These are phyloP conservation scores for Nicotiana attenuata DNA, from an alignment of 257 asterid species.

Conservation along the genomic window DNA sequence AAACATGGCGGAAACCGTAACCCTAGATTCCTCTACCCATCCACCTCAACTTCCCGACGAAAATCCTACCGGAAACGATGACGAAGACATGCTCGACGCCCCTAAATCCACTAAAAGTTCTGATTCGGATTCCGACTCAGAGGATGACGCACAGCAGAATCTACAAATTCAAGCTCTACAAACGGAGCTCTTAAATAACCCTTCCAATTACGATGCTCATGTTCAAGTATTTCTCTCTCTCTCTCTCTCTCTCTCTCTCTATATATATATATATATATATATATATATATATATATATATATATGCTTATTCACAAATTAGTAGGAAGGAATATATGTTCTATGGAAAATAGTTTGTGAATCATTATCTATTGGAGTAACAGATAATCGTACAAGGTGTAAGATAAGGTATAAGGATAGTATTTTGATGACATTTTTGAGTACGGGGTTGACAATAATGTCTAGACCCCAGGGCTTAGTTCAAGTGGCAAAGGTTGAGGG, in stretches of 20 bases:
- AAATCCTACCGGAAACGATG: conserved; percentile 18
- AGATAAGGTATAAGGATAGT: too few relatives aligned
- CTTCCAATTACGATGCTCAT: conserved; percentile 68
- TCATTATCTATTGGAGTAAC: not conserved
- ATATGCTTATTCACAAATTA: not conserved
- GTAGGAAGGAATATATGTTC: not conserved
- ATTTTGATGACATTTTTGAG: not conserved
- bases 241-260: not conserved
- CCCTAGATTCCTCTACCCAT: conserved; percentile 25
- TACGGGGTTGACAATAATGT: not conserved
- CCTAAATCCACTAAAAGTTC: conserved; percentile 31
- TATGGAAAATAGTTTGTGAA: not conserved
- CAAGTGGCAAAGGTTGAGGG: too few relatives aligned
- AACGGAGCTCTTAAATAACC: conserved; percentile 41
- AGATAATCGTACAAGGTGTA: too few relatives aligned
- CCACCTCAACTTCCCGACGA: conserved; percentile 24
- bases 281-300: not conserved
- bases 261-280: too few relatives aligned
- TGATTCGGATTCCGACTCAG: conserved; percentile 35
- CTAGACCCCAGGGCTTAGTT: too few relatives aligned
- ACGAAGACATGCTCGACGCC: conserved; percentile 49
- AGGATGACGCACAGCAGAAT: conserved; percentile 58
- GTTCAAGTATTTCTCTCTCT: conserved; percentile 48
- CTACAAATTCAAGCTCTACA: conserved; percentile 63
- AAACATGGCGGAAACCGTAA: conserved; percentile 62